Base-by-base conservation (phyloP, 2,329 filamentous ascomycete species). In the Fusarium siculi region DNA sequence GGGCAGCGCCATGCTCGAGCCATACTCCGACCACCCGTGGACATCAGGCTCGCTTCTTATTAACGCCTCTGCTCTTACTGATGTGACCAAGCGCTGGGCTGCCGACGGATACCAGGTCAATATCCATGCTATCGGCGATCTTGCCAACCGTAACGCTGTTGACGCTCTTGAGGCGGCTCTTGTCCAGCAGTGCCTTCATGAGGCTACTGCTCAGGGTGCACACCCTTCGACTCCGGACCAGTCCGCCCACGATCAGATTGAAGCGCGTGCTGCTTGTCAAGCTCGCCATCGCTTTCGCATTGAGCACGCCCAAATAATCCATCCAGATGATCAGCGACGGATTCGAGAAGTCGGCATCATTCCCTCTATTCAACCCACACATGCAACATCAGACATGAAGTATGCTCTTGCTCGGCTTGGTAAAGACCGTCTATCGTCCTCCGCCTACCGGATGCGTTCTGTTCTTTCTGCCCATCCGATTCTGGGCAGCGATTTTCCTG, bases 121-220 rank as follows among this genome's bases (percentile, higher is more conserved):
- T 76, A 91, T 93, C 67, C 92, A 93, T 79, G 91, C 91, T 53
- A 93, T 93, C 65, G 92, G 92, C 14, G 92, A 93, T 79, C 84
- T 89, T 9, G 92, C 92, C 21, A 93, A 92, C 77, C 87, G 91
- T 32, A 84, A 89, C 37, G 90, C 90, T 63, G 81, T 93, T 49
- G 87, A 92, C 73, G 90, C 91, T 14, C 87, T 93, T 57, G 85
- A 89, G 52, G 83, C 84, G 11, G 88, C 89, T 15, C 84, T 93
- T 9, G 80, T 82, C n/a, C 77, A 84, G 25, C 76, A 88, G 23
- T 93, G 91, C 69, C 85, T 86, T 19, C 78, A 77, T 10, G 73
- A 73, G 37, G 73, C 75, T 59, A 75, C 73, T 25, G 50, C 62
- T n/a, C 60, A 73, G 23, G 70, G 78, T 53, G 64, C 46, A 21